These are phyloP conservation scores for Moringa oleifera DNA, from an alignment of 345 rosid genomes.

Conservation along the genomic window DNA sequence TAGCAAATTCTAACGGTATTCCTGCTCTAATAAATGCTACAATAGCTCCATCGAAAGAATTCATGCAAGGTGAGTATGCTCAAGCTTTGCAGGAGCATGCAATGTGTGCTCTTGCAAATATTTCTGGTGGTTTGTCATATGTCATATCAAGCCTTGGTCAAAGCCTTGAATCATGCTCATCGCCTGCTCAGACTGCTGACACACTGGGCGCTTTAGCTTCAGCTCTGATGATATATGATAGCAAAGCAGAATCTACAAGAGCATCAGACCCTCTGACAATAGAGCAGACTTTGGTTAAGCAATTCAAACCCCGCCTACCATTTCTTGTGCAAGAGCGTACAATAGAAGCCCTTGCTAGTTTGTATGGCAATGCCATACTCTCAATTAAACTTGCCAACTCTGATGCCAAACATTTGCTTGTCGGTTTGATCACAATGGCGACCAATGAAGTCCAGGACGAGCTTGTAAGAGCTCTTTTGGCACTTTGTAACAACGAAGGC, in stretches of 20 bases:
- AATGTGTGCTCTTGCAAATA: slow-evolving; percentile 98
- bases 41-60: slow-evolving; percentile 98
- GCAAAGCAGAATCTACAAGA: slow-evolving; percentile 74
- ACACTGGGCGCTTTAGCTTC: slow-evolving; percentile 99
- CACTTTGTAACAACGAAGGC: slow-evolving; percentile 81
- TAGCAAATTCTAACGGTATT: slow-evolving; percentile 87
- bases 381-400: slow-evolving; percentile 69
- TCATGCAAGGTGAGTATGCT: slow-evolving; percentile 98
- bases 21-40: slow-evolving; percentile 94
- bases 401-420: slow-evolving; percentile 94
- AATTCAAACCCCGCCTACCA: slow-evolving; percentile 79
- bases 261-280: slow-evolving; percentile 69
- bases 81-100: slow-evolving; percentile 99
- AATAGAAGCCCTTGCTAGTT: slow-evolving; percentile 96
- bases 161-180: slow-evolving; percentile 96
- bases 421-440: slow-evolving; percentile 98
- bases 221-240: slow-evolving; percentile 98
- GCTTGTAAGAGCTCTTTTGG: slow-evolving; percentile 80
- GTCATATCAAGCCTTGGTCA: slow-evolving; percentile 99
- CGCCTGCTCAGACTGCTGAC: slow-evolving; percentile 92
- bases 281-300: slow-evolving; percentile 87
- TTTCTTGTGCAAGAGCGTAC: slow-evolving; percentile 98
- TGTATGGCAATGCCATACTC: slow-evolving; percentile 87
- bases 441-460: slow-evolving; percentile 92
- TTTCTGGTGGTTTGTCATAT: slow-evolving; percentile 96